These are phyloP conservation scores for Scedosporium apiospermum DNA, from an alignment of 2,329 filamentous ascomycete genomes.

Conservation along the genomic window DNA sequence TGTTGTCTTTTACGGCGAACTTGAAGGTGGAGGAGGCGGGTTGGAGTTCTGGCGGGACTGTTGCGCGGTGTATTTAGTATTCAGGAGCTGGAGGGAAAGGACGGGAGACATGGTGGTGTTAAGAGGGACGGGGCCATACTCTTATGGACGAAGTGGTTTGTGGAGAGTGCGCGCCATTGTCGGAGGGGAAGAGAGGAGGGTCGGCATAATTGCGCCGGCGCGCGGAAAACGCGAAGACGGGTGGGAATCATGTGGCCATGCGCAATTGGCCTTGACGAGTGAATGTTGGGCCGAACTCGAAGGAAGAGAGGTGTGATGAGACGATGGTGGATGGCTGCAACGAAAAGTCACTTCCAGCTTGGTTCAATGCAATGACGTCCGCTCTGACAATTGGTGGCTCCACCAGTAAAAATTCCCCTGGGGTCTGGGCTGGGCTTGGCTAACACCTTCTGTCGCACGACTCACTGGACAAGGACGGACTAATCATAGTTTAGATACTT, in stretches of 20 bases:
- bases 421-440: no score
- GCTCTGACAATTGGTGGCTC: no score
- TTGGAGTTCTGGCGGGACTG: neutral
- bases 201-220: slow-evolving; percentile 1
- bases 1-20: slow-evolving; percentile 69
- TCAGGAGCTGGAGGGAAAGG: neutral
- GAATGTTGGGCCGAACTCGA: neutral
- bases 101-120: neutral
- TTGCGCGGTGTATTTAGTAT: neutral
- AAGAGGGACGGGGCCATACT: neutral
- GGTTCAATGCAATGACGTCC: no score
- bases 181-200: neutral
- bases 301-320: no score
- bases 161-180: neutral
- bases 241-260: slow-evolving; percentile 3
- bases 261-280: neutral
- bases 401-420: no score
- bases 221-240: slow-evolving; percentile 1
- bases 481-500: no score
- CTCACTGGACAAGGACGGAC: no score
- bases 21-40: slow-evolving; percentile 20
- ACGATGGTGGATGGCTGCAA: no score
- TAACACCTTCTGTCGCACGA: no score
- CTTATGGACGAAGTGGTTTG: slow-evolving; percentile 7
- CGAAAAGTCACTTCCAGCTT: no score